Evolutionary conservation across 305 asterid species (phyloP).

Genomic region (Rubia peregrina): DNA sequence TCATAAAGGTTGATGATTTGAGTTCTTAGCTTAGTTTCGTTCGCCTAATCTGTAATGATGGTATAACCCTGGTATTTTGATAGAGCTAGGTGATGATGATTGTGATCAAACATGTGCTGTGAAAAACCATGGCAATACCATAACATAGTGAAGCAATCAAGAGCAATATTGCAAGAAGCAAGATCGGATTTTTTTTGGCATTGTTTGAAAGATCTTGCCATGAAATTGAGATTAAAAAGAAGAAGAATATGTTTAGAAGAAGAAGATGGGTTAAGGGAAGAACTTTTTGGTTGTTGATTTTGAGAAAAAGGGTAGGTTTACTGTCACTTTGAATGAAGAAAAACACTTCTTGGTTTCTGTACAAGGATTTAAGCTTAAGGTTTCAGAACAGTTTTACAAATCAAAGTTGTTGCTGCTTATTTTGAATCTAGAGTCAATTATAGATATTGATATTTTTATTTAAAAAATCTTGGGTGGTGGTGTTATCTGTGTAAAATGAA

Average conservation of each 20-base stretch:
- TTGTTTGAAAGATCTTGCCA: slow-evolving; percentile 40
- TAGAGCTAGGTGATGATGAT: too few relatives aligned
- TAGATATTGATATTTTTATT: too few relatives aligned
- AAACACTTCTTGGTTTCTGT: slow-evolving; percentile 32
- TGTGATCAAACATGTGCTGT: neutral
- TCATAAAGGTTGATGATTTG: too few relatives aligned
- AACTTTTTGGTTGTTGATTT: slow-evolving; percentile 11
- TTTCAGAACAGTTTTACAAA: slow-evolving; percentile 4
- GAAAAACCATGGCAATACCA: slow-evolving; percentile 17
- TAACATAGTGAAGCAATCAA: neutral
- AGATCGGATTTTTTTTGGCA: slow-evolving; percentile 20
- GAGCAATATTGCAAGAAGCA: slow-evolving; percentile 33
- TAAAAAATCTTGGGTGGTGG: too few relatives aligned
- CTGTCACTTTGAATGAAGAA: slow-evolving; percentile 21
- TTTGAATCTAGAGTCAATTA: too few relatives aligned
- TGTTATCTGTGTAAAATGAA: too few relatives aligned
- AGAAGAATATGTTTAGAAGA: slow-evolving; percentile 17
- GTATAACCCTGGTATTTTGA: too few relatives aligned
- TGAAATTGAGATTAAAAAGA: slow-evolving; percentile 37
- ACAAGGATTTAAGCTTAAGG: neutral
- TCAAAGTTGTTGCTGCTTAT: too few relatives aligned
- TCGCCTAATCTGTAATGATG: too few relatives aligned
- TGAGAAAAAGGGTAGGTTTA: slow-evolving; percentile 9
- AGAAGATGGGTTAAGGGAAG: neutral
- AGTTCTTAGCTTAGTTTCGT: too few relatives aligned